These are phyloP conservation scores for Phytophthora sojae DNA, from an alignment of 352 stramenopile genomes.

Conservation along the genomic window DNA sequence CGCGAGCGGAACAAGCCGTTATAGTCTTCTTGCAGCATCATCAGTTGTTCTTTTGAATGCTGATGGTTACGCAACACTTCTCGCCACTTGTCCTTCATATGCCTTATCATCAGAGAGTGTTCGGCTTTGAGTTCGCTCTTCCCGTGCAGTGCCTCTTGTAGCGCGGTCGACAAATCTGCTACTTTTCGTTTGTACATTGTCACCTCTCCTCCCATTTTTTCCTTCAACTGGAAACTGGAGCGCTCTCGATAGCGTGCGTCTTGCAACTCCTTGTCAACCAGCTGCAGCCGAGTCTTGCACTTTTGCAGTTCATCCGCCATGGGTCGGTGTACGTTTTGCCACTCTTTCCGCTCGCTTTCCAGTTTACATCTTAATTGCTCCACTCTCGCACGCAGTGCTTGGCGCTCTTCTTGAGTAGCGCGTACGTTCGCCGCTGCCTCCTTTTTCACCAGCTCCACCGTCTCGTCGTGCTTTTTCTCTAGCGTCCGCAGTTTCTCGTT, in stretches of 20 bases:
- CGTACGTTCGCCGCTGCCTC: conserved; percentile 62
- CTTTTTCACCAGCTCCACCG: conserved; percentile 60
- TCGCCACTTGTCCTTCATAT: conserved; percentile 78
- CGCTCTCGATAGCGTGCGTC: conserved; percentile 71
- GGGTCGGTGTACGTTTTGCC: conserved; percentile 56
- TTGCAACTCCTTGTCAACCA: conserved; percentile 75
- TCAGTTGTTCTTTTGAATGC: conserved; percentile 61
- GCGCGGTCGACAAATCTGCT: conserved; percentile 51
- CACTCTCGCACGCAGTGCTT: conserved; percentile 67
- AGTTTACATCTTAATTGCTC: conserved; percentile 75
- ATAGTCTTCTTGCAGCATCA: conserved; percentile 81
- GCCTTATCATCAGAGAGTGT: conserved; percentile 48
- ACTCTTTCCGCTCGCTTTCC: conserved; percentile 76
- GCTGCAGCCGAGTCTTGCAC: conserved; percentile 47
- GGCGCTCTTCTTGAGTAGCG: conserved; percentile 72
- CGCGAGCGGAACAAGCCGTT: conserved; percentile 64
- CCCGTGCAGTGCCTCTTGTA: conserved; percentile 53
- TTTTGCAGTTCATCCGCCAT: conserved; percentile 70
- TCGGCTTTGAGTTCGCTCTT: conserved; percentile 63
- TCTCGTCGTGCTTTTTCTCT: conserved; percentile 73
- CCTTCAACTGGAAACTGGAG: conserved; percentile 71
- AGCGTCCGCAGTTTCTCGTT: conserved; percentile 62
- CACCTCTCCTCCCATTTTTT: conserved; percentile 68
- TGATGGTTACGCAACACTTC: conserved; percentile 53
- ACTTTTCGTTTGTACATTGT: conserved; percentile 67